Percentiles rank a stretch among this genome's conserved stretches.
Conservation (phyloP, 1,284 basidiomycete species). For the Inonotus obliquus region DNA sequence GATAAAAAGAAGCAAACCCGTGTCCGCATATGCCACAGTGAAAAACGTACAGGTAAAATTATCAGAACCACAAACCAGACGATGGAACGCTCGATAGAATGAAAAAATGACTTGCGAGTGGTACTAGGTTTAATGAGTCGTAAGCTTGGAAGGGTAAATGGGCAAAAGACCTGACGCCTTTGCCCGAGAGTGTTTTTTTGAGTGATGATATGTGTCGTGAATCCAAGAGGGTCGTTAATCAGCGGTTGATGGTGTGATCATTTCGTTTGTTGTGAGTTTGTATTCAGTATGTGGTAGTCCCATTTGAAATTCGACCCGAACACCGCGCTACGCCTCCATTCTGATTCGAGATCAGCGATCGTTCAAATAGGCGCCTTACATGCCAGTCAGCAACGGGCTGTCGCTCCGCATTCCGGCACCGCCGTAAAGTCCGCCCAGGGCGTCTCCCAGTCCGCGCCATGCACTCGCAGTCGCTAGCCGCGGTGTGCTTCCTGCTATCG, state of each 20-base stretch:
- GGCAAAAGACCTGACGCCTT: not conserved
- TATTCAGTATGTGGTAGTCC: not conserved
- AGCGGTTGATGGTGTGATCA: not conserved
- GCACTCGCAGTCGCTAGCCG: not conserved
- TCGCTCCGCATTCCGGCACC: constrained; percentile 17
- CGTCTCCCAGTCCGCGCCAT: constrained; percentile 16
- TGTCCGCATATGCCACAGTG: not conserved
- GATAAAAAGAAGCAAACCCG: not conserved
- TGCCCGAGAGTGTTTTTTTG: not conserved
- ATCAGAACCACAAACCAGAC: constrained; percentile 1
- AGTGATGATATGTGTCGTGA: not conserved
- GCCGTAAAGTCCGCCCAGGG: constrained; percentile 10
- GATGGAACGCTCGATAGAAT: not conserved
- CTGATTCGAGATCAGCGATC: not conserved
- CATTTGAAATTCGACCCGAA: not conserved
- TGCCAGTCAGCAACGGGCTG: constrained; percentile 18
- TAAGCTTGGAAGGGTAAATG: not conserved
- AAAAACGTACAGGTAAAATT: not conserved
- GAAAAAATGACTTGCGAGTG: not conserved
- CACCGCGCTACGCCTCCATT: not conserved
- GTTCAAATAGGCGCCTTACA: constrained; percentile 1
- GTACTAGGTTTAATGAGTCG: not conserved
- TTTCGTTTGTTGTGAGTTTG: not conserved
- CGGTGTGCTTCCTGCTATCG: not conserved
- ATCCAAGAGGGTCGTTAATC: constrained; percentile 1